phyloP scores from a whole-genome alignment of 2,329 filamentous ascomycete genomes.

The Ilyonectria mors-panacis region DNA sequence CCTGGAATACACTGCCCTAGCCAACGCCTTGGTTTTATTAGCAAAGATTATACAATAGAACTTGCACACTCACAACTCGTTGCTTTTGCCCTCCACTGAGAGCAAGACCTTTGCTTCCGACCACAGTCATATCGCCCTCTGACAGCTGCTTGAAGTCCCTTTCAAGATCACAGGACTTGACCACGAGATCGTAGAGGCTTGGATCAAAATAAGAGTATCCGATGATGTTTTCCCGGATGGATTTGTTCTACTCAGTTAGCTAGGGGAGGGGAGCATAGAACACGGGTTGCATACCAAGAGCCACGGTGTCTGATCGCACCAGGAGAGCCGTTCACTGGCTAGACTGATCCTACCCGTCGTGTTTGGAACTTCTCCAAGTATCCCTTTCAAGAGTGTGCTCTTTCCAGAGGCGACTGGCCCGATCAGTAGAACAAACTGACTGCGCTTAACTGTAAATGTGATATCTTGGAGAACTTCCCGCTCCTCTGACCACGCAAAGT shows the following conservation, averaged over 20 bases:
- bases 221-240: constrained; percentile 54
- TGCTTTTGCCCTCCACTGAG: constrained; percentile 65
- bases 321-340: constrained; percentile 39
- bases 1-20: constrained; percentile 56
- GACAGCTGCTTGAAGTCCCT: constrained; percentile 52
- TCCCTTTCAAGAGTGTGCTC: constrained; percentile 58
- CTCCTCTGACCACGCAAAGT: constrained; percentile 54
- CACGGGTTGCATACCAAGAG: constrained; percentile 41
- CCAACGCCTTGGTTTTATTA: constrained; percentile 51
- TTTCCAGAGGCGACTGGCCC: constrained; percentile 63
- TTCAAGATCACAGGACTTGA: constrained; percentile 52
- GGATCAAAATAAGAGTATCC: constrained; percentile 48
- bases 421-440: constrained; percentile 57
- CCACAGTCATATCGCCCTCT: constrained; percentile 54
- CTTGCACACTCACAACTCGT: constrained; percentile 51
- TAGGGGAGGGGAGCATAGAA: not conserved
- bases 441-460: constrained; percentile 50
- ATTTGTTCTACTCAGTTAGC: constrained; percentile 47
- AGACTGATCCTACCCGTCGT: constrained; percentile 40
- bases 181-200: constrained; percentile 43
- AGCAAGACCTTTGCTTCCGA: constrained; percentile 62
- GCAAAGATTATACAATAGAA: not conserved
- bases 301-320: constrained; percentile 56
- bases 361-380: constrained; percentile 53
- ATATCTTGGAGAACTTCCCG: constrained; percentile 50